Evolutionary conservation across 257 asterid species (phyloP).

Genomic region (Ehretia macrophylla): DNA sequence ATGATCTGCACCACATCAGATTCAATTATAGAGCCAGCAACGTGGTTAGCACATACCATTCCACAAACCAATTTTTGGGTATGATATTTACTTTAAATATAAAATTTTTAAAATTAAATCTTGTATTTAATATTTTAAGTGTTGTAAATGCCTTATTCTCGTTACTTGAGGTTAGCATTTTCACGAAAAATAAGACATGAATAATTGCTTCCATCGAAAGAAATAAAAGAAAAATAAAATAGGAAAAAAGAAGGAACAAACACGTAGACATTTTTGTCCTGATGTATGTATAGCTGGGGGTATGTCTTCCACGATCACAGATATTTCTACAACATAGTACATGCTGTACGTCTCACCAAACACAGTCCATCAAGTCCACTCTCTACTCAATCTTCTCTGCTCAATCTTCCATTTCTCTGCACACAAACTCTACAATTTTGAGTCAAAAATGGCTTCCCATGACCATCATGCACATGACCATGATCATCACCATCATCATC

Average conservation of each 20-base stretch:
- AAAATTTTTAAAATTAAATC: too few species aligned
- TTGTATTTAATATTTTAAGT: too few species aligned
- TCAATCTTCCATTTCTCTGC: neutral
- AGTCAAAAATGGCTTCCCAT: conserved; percentile 46
- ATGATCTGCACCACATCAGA: too few species aligned
- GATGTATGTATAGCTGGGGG: neutral
- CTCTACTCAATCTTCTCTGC: neutral
- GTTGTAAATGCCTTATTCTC: too few species aligned
- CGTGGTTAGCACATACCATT: too few species aligned
- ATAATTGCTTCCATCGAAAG: neutral
- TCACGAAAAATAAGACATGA: too few species aligned
- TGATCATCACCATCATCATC: conserved; percentile 17
- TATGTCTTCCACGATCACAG: neutral
- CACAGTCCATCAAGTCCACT: neutral
- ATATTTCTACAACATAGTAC: neutral
- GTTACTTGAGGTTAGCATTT: too few species aligned
- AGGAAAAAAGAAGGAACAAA: neutral
- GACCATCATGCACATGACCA: conserved; percentile 30
- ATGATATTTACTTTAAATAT: too few species aligned
- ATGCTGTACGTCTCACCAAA: too few species aligned
- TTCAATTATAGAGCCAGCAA: too few species aligned
- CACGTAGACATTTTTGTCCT: too few species aligned
- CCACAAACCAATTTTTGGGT: too few species aligned
- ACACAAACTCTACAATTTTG: neutral
- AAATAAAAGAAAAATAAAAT: neutral